These are phyloP conservation scores for Cinchona pubescens DNA, from an alignment of 257 asterid species.

Conservation along the genomic window DNA sequence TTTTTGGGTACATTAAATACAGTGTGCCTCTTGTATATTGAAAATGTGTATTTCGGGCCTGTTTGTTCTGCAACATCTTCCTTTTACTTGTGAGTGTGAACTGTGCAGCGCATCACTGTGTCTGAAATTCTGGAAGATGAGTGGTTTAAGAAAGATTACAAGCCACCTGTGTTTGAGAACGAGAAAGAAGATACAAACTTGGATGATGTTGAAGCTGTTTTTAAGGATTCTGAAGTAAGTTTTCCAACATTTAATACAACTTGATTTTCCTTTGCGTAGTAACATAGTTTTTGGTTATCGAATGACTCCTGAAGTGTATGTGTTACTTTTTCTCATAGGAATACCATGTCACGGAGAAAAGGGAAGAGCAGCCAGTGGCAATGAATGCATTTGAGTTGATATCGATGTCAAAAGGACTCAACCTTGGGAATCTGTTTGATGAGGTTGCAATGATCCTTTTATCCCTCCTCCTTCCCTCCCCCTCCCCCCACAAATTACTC, in stretches of 20 bases:
- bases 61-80: neutral
- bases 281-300: neutral
- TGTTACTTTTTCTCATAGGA: constrained; percentile 47
- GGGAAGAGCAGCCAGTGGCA: constrained; percentile 68
- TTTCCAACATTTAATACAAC: neutral
- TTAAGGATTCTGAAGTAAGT: constrained; percentile 76
- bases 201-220: constrained; percentile 96
- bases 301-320: constrained; percentile 9
- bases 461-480: too few species aligned
- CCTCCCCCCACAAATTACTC: too few species aligned
- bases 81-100: constrained; percentile 3
- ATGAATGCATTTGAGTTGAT: constrained; percentile 96
- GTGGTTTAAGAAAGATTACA: constrained; percentile 89
- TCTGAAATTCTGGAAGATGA: constrained; percentile 68
- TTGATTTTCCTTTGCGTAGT: neutral
- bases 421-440: constrained; percentile 77
- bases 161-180: constrained; percentile 66
- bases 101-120: constrained; percentile 66
- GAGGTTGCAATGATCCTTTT: too few species aligned
- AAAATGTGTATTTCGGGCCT: neutral
- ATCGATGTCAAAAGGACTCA: constrained; percentile 90
- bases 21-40: neutral
- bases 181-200: constrained; percentile 72
- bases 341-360: constrained; percentile 74
- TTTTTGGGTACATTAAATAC: neutral